Evolutionary conservation across 2,329 filamentous ascomycete genomes (phyloP), one percentile per base, ranked within the genome.

Genomic region (Aspergillus alliaceus): DNA sequence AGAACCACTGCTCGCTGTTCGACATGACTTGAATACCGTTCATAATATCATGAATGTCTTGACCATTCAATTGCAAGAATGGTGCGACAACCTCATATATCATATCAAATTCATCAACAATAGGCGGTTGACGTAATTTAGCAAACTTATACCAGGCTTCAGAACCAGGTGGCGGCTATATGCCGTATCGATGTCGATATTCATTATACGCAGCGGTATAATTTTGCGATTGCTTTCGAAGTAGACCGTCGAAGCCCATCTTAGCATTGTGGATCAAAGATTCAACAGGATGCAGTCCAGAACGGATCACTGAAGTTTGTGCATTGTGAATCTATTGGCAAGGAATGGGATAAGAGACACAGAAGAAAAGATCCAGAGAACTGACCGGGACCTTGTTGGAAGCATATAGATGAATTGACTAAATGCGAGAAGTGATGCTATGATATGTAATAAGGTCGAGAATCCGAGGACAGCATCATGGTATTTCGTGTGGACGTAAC

Each of bases 141-240:
- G 56, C 56, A 54, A 56, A 59, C 11, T 53, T 25, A 49, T 37
- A 61, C 56, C 59, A 59, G 4, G n/a, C 44, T 15, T 61, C 50
- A n/a, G 59, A 60, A 4, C 58, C 58, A 0, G 52, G 52, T 14
- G 58, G 56, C 7, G 56, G 58, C 15, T 58, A 48, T 0, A 58
- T 42, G 2, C 53, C 27, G 22, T 60, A 60, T 25, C 59, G 56
- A 32, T 42, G 53, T 8, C 22, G 49, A 20, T 59, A 61, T 53
- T 59, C n/a, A 1, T 27, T 12, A 37, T 44, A 12, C 14, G 51
- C 31, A 9, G 25, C 47, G 7, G 29, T 7, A 18, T 50, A 51
- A 3, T 40, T 47, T 35, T 37, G 25, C 3, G 51, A 48, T 15
- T 48, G 47, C 2, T n/a, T 54, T 2, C 40, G 18, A 20, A 35